phyloP scores from a whole-genome alignment of 352 stramenopile genomes.

The Saprolegnia diclina region DNA sequence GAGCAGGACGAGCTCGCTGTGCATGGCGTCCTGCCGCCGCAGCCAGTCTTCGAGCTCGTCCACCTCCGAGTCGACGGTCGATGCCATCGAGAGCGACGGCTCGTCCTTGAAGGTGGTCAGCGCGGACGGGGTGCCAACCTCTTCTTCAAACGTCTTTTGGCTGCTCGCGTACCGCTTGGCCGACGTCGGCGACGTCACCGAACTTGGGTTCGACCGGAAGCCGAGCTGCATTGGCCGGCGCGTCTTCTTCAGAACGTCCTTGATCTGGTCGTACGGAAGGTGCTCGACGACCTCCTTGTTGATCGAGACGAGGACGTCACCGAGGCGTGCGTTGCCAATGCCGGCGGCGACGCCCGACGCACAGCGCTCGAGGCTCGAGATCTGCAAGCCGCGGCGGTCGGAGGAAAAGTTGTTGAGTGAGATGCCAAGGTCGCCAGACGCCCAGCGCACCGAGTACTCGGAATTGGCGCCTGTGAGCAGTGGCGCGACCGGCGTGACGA shows the following conservation, averaged over 20 bases:
- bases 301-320: slow-evolving; percentile 66
- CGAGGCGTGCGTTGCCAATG: slow-evolving; percentile 67
- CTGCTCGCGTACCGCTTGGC: slow-evolving; percentile 19
- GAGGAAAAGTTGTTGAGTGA: slow-evolving; percentile 75
- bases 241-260: slow-evolving; percentile 69
- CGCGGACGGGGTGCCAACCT: not conserved
- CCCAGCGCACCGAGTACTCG: slow-evolving; percentile 74
- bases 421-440: slow-evolving; percentile 77
- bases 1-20: slow-evolving; percentile 72
- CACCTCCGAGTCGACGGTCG: slow-evolving; percentile 10
- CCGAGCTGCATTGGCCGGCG: slow-evolving; percentile 59
- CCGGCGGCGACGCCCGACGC: slow-evolving; percentile 68
- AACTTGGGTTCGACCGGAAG: slow-evolving; percentile 61
- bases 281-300: slow-evolving; percentile 62
- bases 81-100: not conserved
- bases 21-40: slow-evolving; percentile 80
- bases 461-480: not conserved
- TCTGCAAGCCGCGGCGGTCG: slow-evolving; percentile 70
- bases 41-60: slow-evolving; percentile 75
- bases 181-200: slow-evolving; percentile 53
- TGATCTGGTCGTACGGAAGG: slow-evolving; percentile 61
- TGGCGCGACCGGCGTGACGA: not conserved
- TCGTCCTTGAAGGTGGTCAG: slow-evolving; percentile 6
- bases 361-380: slow-evolving; percentile 64
- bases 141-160: slow-evolving; percentile 24